Percentiles rank a stretch among this genome's conserved stretches.
phyloP scores from a whole-genome alignment of 129 eudicot species.

The Saposhnikovia divaricata region DNA sequence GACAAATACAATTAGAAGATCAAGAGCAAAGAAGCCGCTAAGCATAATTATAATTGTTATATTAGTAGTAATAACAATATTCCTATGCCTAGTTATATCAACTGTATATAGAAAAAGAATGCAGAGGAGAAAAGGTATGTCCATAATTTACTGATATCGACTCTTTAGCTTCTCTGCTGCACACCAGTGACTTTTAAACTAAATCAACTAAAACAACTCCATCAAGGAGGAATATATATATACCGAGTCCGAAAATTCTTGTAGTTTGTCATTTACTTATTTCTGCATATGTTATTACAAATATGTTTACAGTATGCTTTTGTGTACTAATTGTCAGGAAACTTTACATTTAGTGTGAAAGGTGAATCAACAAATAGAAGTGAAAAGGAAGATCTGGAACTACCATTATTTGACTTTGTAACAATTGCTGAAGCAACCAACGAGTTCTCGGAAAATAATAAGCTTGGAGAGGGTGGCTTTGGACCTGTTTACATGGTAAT shows the following conservation, averaged over 20 bases:
- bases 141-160: neutral
- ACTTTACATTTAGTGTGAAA: neutral
- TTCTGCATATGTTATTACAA: neutral
- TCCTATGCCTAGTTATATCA: neutral
- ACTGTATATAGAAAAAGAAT: neutral
- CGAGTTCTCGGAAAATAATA: conserved; percentile 1
- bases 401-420: neutral
- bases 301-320: neutral
- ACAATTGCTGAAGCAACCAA: neutral
- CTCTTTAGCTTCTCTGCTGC: neutral
- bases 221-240: no score
- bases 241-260: neutral
- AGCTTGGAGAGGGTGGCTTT: conserved; percentile 11
- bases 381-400: neutral
- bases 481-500: conserved; percentile 9
- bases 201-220: neutral
- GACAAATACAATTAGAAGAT: neutral
- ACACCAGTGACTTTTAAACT: no score
- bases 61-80: neutral
- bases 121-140: neutral
- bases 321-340: neutral
- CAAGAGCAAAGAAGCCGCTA: neutral
- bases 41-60: neutral
- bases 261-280: neutral
- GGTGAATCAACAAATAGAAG: neutral